Percentiles rank a stretch among this genome's conserved stretches.
Evolutionary conservation across 306 rosid species (phyloP).

Genomic region (Lathyrus sativus): DNA sequence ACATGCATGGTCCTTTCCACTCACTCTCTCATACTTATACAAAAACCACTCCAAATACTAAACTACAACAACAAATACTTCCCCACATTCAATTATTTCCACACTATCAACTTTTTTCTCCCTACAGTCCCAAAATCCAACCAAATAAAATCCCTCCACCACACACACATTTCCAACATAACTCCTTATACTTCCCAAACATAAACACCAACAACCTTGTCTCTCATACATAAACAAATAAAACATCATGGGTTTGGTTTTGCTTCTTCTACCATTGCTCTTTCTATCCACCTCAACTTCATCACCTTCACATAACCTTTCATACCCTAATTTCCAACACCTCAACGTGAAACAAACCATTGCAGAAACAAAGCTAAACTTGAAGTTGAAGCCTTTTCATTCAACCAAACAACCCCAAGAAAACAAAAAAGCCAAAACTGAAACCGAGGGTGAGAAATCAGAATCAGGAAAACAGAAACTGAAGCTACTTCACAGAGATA

Average conservation of each 20-base stretch:
- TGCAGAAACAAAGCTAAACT: slow-evolving; percentile 29
- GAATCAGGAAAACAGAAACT: slow-evolving; percentile 49
- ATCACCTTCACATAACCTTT: slow-evolving; percentile 27
- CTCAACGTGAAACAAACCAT: slow-evolving; percentile 40
- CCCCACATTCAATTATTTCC: slow-evolving; percentile 44
- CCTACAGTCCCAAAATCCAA: slow-evolving; percentile 36
- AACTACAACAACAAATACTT: slow-evolving; percentile 39
- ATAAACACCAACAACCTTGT: slow-evolving; percentile 15
- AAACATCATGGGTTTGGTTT: slow-evolving; percentile 21
- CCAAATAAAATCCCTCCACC: slow-evolving; percentile 46
- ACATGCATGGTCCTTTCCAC: slow-evolving; percentile 26
- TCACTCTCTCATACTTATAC: slow-evolving; percentile 4
- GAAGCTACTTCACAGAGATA: slow-evolving; percentile 72
- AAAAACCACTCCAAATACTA: slow-evolving; percentile 36
- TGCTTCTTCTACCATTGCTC: slow-evolving; percentile 21
- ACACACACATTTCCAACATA: slow-evolving; percentile 9
- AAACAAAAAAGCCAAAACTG: slow-evolving; percentile 1
- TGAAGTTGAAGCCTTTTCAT: not conserved
- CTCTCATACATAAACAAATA: slow-evolving; percentile 18
- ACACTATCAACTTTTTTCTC: slow-evolving; percentile 35
- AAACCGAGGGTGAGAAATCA: slow-evolving; percentile 7
- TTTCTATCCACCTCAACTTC: slow-evolving; percentile 30
- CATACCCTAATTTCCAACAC: slow-evolving; percentile 48
- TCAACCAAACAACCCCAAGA: slow-evolving; percentile 16
- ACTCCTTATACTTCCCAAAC: not conserved